A percentile compares a stretch with the other conserved stretches of the same genome.
These are phyloP conservation scores for Penicillium sp. DNA, from an alignment of 2,329 filamentous ascomycete genomes.

Conservation along the genomic window DNA sequence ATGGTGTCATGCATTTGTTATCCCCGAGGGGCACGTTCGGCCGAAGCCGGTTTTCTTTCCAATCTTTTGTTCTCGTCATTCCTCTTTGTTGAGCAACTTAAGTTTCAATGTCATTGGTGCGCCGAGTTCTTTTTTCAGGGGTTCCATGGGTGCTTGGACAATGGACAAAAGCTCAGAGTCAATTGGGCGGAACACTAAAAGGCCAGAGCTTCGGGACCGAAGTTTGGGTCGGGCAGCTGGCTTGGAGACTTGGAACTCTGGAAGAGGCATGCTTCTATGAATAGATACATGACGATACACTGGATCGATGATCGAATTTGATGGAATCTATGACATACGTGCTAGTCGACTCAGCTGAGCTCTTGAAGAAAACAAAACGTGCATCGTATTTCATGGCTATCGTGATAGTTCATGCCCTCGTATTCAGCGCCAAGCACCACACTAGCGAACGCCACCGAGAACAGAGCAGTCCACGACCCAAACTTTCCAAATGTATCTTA, in stretches of 20 bases:
- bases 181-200: not conserved
- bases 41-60: not conserved
- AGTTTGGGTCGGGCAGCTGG: not conserved
- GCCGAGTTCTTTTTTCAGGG: not conserved
- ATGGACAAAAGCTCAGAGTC: not conserved
- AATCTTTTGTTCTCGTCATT: not conserved
- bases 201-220: not conserved
- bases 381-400: conserved; percentile 1
- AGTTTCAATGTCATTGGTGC: not conserved
- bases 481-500: not conserved
- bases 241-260: not conserved
- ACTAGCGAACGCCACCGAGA: not conserved
- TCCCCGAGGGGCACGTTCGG: not conserved
- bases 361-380: not conserved
- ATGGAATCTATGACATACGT: not conserved
- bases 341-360: not conserved
- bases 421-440: not conserved
- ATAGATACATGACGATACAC: not conserved
- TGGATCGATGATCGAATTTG: not conserved
- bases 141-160: not conserved
- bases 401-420: not conserved
- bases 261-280: not conserved
- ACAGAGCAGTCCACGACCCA: not conserved
- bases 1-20: not conserved
- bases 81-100: not conserved